A percentile compares a stretch with the other conserved stretches of the same genome.
Evolutionary conservation across 2,329 filamentous ascomycete species (phyloP).

Genomic region (Aspergillus sp.): DNA sequence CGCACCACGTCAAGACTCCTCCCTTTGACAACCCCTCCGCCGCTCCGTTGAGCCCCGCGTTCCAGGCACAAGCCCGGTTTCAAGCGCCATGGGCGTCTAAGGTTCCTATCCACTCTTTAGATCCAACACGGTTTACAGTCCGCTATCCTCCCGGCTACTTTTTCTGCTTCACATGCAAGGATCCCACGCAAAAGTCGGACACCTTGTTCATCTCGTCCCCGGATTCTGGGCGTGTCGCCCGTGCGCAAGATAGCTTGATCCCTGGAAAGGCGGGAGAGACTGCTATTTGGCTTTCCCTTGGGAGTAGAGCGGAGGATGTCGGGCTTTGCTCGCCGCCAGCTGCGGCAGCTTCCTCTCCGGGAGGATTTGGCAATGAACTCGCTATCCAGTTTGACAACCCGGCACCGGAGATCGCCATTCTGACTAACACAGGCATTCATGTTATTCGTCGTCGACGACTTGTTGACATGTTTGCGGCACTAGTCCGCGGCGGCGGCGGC

Average conservation of each 20-base stretch:
- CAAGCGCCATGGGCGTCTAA: conserved; percentile 40
- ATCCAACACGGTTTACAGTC: conserved; percentile 32
- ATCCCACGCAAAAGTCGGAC: conserved; percentile 53
- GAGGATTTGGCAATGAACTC: conserved; percentile 89
- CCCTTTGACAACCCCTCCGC: conserved; percentile 42
- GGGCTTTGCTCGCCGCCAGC: conserved; percentile 68
- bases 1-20: conserved; percentile 94
- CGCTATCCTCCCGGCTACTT: conserved; percentile 84
- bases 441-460: conserved; percentile 73
- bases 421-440: conserved; percentile 87
- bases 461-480: conserved; percentile 83
- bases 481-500: conserved; percentile 61
- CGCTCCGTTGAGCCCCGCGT: conserved; percentile 17
- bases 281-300: conserved; percentile 69
- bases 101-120: conserved; percentile 39
- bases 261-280: conserved; percentile 64
- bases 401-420: conserved; percentile 74
- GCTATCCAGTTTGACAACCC: conserved; percentile 89
- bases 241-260: conserved; percentile 43
- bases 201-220: conserved; percentile 76
- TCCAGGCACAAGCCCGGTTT: conserved; percentile 19
- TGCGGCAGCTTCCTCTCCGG: conserved; percentile 56
- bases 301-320: conserved; percentile 66
- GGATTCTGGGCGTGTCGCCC: conserved; percentile 75
- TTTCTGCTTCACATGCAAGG: conserved; percentile 67